Conservation (phyloP, 23 red algal genomes). For the Chondrus crispus region DNA sequence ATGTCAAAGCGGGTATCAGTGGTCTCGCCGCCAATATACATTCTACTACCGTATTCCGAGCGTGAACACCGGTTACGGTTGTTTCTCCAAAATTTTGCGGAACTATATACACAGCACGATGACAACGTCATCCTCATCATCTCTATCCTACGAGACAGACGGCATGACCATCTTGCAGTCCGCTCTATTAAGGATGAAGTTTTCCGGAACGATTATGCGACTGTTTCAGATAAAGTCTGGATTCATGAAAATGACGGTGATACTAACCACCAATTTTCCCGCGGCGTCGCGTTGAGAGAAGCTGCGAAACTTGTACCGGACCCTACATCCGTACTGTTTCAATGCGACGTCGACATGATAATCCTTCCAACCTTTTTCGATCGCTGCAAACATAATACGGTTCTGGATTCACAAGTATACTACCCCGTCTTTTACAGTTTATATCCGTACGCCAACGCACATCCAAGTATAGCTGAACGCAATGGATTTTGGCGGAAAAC, state of each 20-base stretch:
- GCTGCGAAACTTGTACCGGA: conserved; percentile 27
- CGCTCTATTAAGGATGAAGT: conserved; percentile 2
- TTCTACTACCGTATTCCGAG: conserved; percentile 31
- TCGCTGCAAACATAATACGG: conserved; percentile 31
- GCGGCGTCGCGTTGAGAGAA: conserved; percentile 55
- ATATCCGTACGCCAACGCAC: conserved; percentile 34
- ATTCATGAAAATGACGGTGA: conserved; percentile 51
- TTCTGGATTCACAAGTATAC: conserved; percentile 51
- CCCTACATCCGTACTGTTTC: conserved; percentile 7
- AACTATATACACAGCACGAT: not conserved
- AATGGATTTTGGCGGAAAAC: conserved; percentile 57
- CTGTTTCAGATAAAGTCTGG: not conserved
- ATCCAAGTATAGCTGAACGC: conserved; percentile 21
- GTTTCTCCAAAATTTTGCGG: conserved; percentile 22
- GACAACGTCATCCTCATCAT: conserved; percentile 39
- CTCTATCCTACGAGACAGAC: not conserved
- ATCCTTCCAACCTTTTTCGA: conserved; percentile 25
- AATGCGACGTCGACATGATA: conserved; percentile 52
- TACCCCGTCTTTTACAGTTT: conserved; percentile 67
- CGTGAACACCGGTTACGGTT: not conserved
- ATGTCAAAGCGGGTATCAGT: not conserved
- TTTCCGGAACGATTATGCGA: not conserved
- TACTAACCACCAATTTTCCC: conserved; percentile 13
- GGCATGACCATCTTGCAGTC: not conserved
- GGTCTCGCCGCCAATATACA: not conserved